Base-by-base conservation (phyloP, 805 yeast species). In the Teunomyces aglyptinius region DNA sequence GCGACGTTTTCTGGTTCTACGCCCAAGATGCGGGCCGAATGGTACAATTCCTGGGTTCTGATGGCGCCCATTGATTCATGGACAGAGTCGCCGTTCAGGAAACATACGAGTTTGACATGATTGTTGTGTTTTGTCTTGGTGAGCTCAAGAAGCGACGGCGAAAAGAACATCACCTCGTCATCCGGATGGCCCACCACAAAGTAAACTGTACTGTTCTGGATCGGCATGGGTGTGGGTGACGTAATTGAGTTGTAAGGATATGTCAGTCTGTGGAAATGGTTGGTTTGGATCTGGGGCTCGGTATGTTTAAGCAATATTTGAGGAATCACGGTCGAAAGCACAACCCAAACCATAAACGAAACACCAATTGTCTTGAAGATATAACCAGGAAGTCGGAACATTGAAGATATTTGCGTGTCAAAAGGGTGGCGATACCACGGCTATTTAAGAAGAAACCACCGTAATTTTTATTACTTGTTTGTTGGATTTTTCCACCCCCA, bases 111-210 rank as follows among this genome's bases (percentile, higher is more conserved):
- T 32, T 78, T 73, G 12, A 90, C 67, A 6, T 59, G 52, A 56
- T 85, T 85, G 44, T 71, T 61, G 53, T 78, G 70, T 41, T 73
- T 64, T 1, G 75, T 65, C 49, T 77, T 76, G 7, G 74, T 52
- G 43, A 75, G 58, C 51, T 80, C 84, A 6, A 78, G 63, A 27
- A 90, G 53, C 0, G 91, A 73, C 0, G 99, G 99, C 1, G 89
- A 81, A 58, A 94, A 94, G 65, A 94, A 94, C 99, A 94, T 94
- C 43, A 89, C 91, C 66, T 94, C 99, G 64, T 94, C 99, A 65
- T 94, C 99, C 0, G 99, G 99, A 65, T 94, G 99, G 0, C 96
- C 97, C 34, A 90, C 83, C 10, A 92, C 68, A 39, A 84, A 68
- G 53, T 73, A 77, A 1, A 81, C 68, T 2, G 67, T 58, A 33